Evolutionary conservation across 202 grass and related monocot genomes (phyloP).

Genomic region (Musa balbisiana): DNA sequence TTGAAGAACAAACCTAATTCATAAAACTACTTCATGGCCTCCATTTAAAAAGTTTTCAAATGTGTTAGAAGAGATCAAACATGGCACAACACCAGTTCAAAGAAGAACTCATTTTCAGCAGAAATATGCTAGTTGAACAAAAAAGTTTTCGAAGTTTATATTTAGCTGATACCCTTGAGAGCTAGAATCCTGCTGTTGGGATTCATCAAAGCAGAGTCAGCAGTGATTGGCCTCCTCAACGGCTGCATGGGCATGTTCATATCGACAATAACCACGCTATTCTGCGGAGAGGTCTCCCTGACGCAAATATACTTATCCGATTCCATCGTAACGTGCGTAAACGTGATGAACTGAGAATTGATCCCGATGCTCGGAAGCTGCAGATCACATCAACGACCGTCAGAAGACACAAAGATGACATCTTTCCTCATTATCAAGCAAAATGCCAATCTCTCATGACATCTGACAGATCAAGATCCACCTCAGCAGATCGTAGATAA

Average conservation of each 20-base stretch:
- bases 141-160: background rate
- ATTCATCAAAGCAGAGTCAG: conserved; percentile 92
- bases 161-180: conserved; percentile 52
- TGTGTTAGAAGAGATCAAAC: background rate
- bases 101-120: background rate
- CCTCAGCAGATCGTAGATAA: background rate
- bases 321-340: conserved; percentile 90
- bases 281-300: conserved; percentile 89
- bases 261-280: conserved; percentile 84
- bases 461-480: background rate
- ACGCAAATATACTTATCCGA: conserved; percentile 89
- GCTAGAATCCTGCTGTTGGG: conserved; percentile 80
- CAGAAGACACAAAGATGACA: background rate
- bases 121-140: background rate
- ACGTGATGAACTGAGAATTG: conserved; percentile 77
- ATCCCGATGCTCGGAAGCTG: conserved; percentile 84
- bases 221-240: conserved; percentile 80
- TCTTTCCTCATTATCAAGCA: background rate
- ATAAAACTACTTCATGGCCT: background rate
- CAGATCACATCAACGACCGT: conserved; percentile 4
- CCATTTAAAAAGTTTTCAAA: background rate
- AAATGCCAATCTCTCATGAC: background rate
- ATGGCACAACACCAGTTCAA: background rate
- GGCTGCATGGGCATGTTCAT: conserved; percentile 93
- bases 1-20: background rate